These are phyloP conservation scores for Colletotrichum godetiae DNA, from an alignment of 2,329 filamentous ascomycete species.

Conservation along the genomic window DNA sequence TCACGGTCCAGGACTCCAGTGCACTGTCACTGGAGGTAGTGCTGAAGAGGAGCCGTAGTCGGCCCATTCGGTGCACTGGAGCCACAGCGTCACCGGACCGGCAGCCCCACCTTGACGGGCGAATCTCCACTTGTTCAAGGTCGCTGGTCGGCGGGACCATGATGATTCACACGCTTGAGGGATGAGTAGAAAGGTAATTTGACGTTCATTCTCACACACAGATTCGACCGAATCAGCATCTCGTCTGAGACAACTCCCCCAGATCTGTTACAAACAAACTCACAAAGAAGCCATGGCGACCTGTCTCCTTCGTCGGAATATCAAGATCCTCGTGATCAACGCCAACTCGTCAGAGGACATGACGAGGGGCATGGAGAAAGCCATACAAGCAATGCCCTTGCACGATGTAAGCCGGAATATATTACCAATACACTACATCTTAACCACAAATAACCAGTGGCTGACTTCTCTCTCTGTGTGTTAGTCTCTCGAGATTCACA, in stretches of 20 bases:
- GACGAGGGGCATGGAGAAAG: slow-evolving; percentile 72
- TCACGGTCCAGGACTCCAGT: neutral
- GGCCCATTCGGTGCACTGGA: neutral
- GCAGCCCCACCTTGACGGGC: neutral
- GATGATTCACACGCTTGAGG: slow-evolving; percentile 3
- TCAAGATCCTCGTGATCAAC: slow-evolving; percentile 77
- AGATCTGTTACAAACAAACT: neutral
- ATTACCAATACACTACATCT: too few relatives aligned
- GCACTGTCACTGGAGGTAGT: slow-evolving; percentile 4
- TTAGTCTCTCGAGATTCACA: slow-evolving; percentile 62
- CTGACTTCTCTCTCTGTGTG: slow-evolving; percentile 10
- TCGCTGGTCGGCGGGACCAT: neutral
- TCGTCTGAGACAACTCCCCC: neutral
- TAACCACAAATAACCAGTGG: neutral
- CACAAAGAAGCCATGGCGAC: slow-evolving; percentile 41
- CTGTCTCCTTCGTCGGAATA: slow-evolving; percentile 43
- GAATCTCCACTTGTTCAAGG: neutral
- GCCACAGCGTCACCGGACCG: neutral
- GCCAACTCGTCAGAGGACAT: slow-evolving; percentile 81
- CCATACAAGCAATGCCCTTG: slow-evolving; percentile 56
- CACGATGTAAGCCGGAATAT: slow-evolving; percentile 43
- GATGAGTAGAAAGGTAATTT: neutral
- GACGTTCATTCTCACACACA: neutral
- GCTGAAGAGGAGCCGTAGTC: neutral
- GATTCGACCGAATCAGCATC: neutral